Evolutionary conservation across 306 rosid genomes (phyloP), one percentile per base, ranked within the genome.

Genomic region (Corylus americana): DNA sequence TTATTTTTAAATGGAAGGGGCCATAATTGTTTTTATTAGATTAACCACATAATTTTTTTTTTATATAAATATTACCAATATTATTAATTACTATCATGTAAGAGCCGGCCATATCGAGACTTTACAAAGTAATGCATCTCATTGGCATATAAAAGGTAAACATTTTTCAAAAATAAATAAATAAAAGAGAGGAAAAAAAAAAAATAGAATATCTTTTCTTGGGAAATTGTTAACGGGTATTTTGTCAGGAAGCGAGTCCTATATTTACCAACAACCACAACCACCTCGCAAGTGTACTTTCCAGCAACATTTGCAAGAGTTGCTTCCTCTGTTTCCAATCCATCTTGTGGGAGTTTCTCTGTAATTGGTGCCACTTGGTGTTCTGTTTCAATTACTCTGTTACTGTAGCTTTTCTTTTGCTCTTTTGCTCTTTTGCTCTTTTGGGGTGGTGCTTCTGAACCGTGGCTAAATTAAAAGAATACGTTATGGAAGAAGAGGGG

Each of bases 401-500:
- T 20, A 64, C 72, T 67, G 49, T 42, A 39, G 16, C 29, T 18
- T 62, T 31, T 31, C 12, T 8, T 31, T 62, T 62, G 29, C n/a
- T 31, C 11, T 62, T 18, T 42, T 62, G 29, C n/a, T 31, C 11
- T 62, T 18, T 42, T 62, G 29, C n/a, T 31, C 11, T 62, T 18
- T 42, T 67, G 7, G 49, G 8, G 50, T 39, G 3, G 6, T 22
- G 25, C 51, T 49, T 42, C 51, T 39, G 72, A 63, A 55, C 70
- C 11, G 84, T 84, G 86, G 85, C 83, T 20, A 84, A 85, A 83
- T 77, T 84, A 1, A 80, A 79, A 53, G 86, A 73, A 9, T 69
- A 77, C 81, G 79, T 55, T 53, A 93, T 91, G 98, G 93, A 55
- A 16, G 95, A 81, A 39, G 87, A 90, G 47, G 86, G 57, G 55